These are phyloP conservation scores for Huntiella omanensis DNA, from an alignment of 2,329 filamentous ascomycete species.

Conservation along the genomic window DNA sequence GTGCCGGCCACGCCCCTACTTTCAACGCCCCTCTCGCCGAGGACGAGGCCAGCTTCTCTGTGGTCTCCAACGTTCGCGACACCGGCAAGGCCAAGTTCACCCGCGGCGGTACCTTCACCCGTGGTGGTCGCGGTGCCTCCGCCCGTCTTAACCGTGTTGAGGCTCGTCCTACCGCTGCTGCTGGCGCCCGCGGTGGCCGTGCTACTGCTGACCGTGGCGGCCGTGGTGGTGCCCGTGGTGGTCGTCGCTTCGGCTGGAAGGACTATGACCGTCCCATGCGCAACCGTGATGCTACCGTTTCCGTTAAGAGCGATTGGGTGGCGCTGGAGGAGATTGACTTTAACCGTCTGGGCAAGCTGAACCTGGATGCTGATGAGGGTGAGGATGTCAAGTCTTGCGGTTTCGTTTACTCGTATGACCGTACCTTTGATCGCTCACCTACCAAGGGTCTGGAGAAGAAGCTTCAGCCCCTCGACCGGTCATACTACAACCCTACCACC, in stretches of 20 bases:
- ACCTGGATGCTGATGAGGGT: slow-evolving; percentile 82
- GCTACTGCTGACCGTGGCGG: slow-evolving; percentile 51
- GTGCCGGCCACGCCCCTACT: slow-evolving; percentile 64
- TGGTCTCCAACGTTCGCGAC: slow-evolving; percentile 87
- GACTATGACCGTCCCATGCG: slow-evolving; percentile 96
- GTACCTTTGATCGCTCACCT: slow-evolving; percentile 79
- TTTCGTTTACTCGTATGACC: slow-evolving; percentile 97
- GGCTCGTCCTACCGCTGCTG: slow-evolving; percentile 37
- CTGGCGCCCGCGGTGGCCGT: slow-evolving; percentile 45
- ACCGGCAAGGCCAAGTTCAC: slow-evolving; percentile 73
- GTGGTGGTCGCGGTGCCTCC: slow-evolving; percentile 58
- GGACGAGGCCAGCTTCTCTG: slow-evolving; percentile 93
- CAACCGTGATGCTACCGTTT: slow-evolving; percentile 88
- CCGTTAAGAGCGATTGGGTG: slow-evolving; percentile 89
- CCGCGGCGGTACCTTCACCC: slow-evolving; percentile 77
- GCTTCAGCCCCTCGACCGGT: slow-evolving; percentile 75
- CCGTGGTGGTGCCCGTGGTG: slow-evolving; percentile 52
- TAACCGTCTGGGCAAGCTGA: slow-evolving; percentile 84
- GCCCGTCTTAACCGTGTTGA: slow-evolving; percentile 47
- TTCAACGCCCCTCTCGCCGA: slow-evolving; percentile 86
- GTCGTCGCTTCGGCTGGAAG: slow-evolving; percentile 91
- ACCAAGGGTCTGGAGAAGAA: slow-evolving; percentile 79
- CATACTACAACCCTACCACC: slow-evolving; percentile 95
- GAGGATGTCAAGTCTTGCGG: slow-evolving; percentile 92
- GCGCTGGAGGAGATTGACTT: slow-evolving; percentile 98